Evolutionary conservation across 441 rosid genomes (phyloP), one percentile per base, ranked within the genome.

Genomic region (Heliophila coronopifolia): DNA sequence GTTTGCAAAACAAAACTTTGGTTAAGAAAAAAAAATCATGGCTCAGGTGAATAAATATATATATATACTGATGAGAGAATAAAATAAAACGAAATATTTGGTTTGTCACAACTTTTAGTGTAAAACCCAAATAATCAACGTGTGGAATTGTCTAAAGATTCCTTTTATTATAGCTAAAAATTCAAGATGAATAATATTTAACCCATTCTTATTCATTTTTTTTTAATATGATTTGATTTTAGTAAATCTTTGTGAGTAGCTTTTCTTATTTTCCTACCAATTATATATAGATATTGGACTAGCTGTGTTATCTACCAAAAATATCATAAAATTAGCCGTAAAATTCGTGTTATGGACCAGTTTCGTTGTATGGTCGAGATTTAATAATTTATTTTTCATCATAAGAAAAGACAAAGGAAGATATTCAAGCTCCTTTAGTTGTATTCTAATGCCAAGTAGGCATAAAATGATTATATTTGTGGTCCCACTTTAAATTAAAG

Each of bases 361-460:
- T 44, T 58, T 45, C 39, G 55, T 3, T 52, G 60, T 45, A 32
- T 65, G 50, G 42, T 50, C 25, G 55, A 38, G 23, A 44, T 46
- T 20, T n/a, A n/a, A 23, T 14, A 13, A 17, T 19, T 19, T 27
- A n/a, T 11, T 38, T 20, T 13, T 20, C 26, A n/a, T 25, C 26
- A 27, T 20, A 48, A 22, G n/a, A 30, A 43, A 22, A 50, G 38
- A 49, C 36, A 49, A 36, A 30, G 1, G 11, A 64, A 56, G 25
- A 27, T 47, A 33, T 34, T 16, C 28, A 50, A 50, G 1, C 12
- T 5, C 5, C 16, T 50, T 22, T 16, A 30, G 14, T 36, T 52
- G 58, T 47, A 45, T 51, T 58, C 51, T 52, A 51, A 38, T 52
- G 45, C 60, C 65, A 58, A 58, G 46, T 52, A 37, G 60, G 56